Evolutionary conservation across 805 yeast genomes (phyloP).

Genomic region (Candida hungchunana): DNA sequence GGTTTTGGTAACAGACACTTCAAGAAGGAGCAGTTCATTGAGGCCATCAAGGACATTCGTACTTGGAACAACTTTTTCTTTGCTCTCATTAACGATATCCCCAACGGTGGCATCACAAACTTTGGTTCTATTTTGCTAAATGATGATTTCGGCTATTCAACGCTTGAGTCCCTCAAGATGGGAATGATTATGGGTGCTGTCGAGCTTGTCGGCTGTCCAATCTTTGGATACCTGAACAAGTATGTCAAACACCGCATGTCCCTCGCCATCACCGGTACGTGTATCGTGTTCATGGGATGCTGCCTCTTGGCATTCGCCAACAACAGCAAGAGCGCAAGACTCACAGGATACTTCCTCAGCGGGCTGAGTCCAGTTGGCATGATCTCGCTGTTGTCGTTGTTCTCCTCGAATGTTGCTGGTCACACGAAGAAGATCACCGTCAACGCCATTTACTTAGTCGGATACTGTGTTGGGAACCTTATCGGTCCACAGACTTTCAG

Average conservation of each 20-base stretch:
- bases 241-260: slow-evolving; percentile 7
- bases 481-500: slow-evolving; percentile 73
- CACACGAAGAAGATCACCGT: slow-evolving; percentile 15
- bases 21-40: slow-evolving; percentile 50
- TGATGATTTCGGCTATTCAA: slow-evolving; percentile 23
- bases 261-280: slow-evolving; percentile 3
- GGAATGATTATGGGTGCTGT: slow-evolving; percentile 25
- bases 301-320: slow-evolving; percentile 35
- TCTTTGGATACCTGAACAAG: slow-evolving; percentile 4
- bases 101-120: slow-evolving; percentile 44
- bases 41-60: slow-evolving; percentile 45
- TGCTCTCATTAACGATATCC: slow-evolving; percentile 38
- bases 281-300: slow-evolving; percentile 4
- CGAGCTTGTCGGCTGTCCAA: slow-evolving; percentile 10
- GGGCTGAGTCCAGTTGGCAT: slow-evolving; percentile 8
- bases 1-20: slow-evolving; percentile 55
- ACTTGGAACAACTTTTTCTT: slow-evolving; percentile 43
- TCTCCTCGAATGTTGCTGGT: slow-evolving; percentile 24
- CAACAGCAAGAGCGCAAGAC: slow-evolving; percentile 21
- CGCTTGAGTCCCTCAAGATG: slow-evolving; percentile 34
- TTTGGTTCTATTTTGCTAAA: slow-evolving; percentile 18
- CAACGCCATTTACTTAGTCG: slow-evolving; percentile 14
- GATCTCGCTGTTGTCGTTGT: slow-evolving; percentile 11
- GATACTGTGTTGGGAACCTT: slow-evolving; percentile 27
- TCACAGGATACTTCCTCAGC: slow-evolving; percentile 29